Evolutionary conservation across 2,329 filamentous ascomycete genomes (phyloP), one percentile per base, ranked within the genome.

Genomic region (Nemania sp.): DNA sequence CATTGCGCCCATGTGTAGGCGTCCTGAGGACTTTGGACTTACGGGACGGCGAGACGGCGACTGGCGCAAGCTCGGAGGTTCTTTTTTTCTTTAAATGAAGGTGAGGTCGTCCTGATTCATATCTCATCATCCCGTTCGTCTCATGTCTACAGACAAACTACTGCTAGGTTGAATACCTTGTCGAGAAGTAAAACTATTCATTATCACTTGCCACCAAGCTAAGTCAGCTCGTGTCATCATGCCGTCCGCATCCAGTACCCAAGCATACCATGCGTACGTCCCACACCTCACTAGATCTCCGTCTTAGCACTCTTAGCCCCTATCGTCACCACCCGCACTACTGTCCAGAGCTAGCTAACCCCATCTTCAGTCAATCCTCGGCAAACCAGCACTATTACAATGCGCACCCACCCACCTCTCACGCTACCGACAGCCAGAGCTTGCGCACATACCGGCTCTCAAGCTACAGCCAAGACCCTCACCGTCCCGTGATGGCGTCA

Each of bases 361-460:
- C 20, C n/a, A 5, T 61, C 18, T 3, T 41, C 6, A 70, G 69
- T 15, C 59, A 66, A 24, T 13, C 45, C 7, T 43, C 63, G 11
- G 15, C 11, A 13, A 69, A 62, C 6, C 53, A 62, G 18, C 66
- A 70, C 27, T 45, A 52, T 27, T 69, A 66, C 43, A 64, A 43
- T 29, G 53, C 66, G 13, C 45, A 64, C 15, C 62, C 68, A 24
- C 66, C 66, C 7, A 67, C 62, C 18, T 20, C 56, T 13, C 66
- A 69, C 27, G 5, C 26, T 13, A 43, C 35, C 59, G 60, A 64
- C 57, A 26, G 49, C 4, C 54, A 62, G 22, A 41, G 60, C 15
- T 61, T 71, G 15, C 61, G 45, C 22, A 20, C 57, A 20, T 62
- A 65, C 29, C 51, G 63, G 32, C 38, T 71, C n/a, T 67, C 57